Percentiles rank a stretch among this genome's conserved stretches.
These are phyloP conservation scores for Hypsizygus marmoreus DNA, from an alignment of 768 basidiomycete genomes.

Conservation along the genomic window DNA sequence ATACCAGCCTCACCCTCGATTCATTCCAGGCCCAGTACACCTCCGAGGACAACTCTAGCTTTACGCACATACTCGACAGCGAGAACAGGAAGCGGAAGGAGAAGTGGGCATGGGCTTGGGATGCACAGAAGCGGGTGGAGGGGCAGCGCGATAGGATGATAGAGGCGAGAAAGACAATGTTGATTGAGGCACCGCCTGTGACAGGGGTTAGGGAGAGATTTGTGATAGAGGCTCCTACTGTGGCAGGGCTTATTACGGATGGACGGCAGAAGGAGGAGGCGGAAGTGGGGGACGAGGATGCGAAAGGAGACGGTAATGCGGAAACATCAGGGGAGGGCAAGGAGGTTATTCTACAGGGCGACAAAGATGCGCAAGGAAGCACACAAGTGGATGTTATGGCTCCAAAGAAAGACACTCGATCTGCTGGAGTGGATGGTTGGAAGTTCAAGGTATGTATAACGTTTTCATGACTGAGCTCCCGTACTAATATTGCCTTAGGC, in stretches of 20 bases:
- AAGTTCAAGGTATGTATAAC: conserved; percentile 66
- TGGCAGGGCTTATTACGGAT: conserved; percentile 55
- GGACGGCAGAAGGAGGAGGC: conserved; percentile 25
- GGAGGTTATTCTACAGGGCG: conserved; percentile 25
- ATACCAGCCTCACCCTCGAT: conserved; percentile 71
- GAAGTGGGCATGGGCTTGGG: conserved; percentile 92
- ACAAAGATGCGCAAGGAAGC: conserved; percentile 28
- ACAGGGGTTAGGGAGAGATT: conserved; percentile 71
- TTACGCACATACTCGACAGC: conserved; percentile 87
- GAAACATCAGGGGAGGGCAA: conserved; percentile 22
- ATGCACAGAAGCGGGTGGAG: conserved; percentile 83
- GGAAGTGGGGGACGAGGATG: conserved; percentile 24
- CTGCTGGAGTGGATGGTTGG: conserved; percentile 79
- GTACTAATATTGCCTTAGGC: conserved; percentile 49
- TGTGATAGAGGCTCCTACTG: conserved; percentile 58
- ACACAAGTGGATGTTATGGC: conserved; percentile 74
- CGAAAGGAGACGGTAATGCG: conserved; percentile 23
- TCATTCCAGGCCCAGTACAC: conserved; percentile 90
- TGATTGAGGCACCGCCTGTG: conserved; percentile 67
- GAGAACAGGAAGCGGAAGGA: conserved; percentile 85
- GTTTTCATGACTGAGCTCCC: conserved; percentile 1
- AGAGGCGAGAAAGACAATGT: conserved; percentile 65
- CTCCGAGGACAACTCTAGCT: conserved; percentile 97
- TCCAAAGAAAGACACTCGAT: conserved; percentile 69
- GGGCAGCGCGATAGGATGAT: conserved; percentile 63